Evolutionary conservation across 345 rosid genomes (phyloP).

Genomic region (Citrus inodora): DNA sequence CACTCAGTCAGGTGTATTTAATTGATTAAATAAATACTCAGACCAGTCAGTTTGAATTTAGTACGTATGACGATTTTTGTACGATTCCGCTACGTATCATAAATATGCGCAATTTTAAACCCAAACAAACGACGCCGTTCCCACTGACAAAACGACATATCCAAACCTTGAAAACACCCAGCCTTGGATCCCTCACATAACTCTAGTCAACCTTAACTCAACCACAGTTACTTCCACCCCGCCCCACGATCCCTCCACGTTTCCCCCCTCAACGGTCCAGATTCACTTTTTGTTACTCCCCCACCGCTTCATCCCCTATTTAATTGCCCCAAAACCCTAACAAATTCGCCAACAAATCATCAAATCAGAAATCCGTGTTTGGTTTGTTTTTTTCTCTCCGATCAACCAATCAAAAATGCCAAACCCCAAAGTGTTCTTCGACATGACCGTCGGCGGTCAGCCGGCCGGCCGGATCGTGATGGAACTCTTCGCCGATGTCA

Average conservation of each 20-base stretch:
- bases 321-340: conserved; percentile 23
- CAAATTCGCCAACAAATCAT: neutral
- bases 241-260: conserved; percentile 40
- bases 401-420: conserved; percentile 15
- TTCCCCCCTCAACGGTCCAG: conserved; percentile 15
- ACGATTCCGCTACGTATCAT: neutral
- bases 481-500: conserved; percentile 59
- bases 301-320: conserved; percentile 34
- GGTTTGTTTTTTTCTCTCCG: neutral
- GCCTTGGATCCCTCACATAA: conserved; percentile 29
- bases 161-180: neutral
- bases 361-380: neutral
- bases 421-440: conserved; percentile 65
- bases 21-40: neutral
- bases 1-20: neutral
- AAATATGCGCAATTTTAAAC: neutral
- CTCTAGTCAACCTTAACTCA: conserved; percentile 32
- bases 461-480: conserved; percentile 58
- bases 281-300: neutral
- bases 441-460: conserved; percentile 45
- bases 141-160: conserved; percentile 23
- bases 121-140: conserved; percentile 22
- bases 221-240: conserved; percentile 15
- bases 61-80: too few species aligned
- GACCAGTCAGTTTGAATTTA: neutral